A percentile compares a stretch with the other conserved stretches of the same genome.
Evolutionary conservation across 768 basidiomycete species (phyloP).

Genomic region (Lentinula guzmanii): DNA sequence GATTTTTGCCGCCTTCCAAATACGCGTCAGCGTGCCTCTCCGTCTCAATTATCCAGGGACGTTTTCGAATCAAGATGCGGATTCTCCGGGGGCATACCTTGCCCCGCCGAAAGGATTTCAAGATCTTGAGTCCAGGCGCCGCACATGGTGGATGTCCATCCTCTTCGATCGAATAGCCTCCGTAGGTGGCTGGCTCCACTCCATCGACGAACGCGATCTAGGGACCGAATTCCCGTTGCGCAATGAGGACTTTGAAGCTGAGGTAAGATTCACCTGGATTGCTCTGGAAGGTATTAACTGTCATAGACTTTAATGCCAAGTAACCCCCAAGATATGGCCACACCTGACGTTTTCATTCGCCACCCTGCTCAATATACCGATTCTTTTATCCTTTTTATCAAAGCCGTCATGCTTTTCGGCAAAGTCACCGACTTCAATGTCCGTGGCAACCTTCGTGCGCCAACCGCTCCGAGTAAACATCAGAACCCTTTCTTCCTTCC

Average conservation of each 20-base stretch:
- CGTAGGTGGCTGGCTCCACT: conserved; percentile 71
- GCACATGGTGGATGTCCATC: conserved; percentile 91
- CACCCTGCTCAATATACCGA: conserved; percentile 79
- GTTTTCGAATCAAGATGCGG: conserved; percentile 60
- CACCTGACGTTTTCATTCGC: conserved; percentile 57
- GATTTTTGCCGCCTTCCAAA: conserved; percentile 86
- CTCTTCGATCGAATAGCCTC: conserved; percentile 72
- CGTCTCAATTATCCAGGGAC: conserved; percentile 85
- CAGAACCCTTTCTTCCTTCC: conserved; percentile 66
- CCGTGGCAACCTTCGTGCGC: conserved; percentile 61
- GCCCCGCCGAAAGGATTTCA: conserved; percentile 71
- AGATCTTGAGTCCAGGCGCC: conserved; percentile 71
- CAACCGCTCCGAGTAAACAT: conserved; percentile 60
- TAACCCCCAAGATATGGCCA: conserved; percentile 71
- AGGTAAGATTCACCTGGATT: conserved; percentile 35
- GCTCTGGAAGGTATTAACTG: too few relatives aligned
- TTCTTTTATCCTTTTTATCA: conserved; percentile 75
- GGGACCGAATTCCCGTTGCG: conserved; percentile 80
- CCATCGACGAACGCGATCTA: conserved; percentile 76
- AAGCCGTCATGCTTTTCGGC: conserved; percentile 81
- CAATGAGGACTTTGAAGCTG: conserved; percentile 68
- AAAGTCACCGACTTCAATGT: conserved; percentile 83
- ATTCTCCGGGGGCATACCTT: conserved; percentile 73
- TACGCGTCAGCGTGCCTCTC: conserved; percentile 73
- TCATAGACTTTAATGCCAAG: conserved; percentile 51